These are phyloP conservation scores for Mycena latifolia DNA, from an alignment of 768 basidiomycete genomes.

Conservation along the genomic window DNA sequence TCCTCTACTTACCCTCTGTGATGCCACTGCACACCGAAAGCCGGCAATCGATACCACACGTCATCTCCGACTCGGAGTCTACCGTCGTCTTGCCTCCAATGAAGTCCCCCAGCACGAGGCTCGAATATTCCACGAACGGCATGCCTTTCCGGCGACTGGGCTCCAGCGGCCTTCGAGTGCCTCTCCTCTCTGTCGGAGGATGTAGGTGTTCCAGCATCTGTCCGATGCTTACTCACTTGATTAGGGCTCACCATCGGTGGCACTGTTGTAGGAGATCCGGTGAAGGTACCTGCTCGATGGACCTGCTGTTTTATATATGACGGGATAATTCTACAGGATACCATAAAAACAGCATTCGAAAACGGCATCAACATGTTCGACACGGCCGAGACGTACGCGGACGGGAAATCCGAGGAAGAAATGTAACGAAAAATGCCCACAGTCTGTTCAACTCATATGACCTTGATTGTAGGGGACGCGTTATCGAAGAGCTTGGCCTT, in stretches of 20 bases:
- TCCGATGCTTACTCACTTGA: no score
- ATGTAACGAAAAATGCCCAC: slow-evolving; percentile 57
- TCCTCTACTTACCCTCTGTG: no score
- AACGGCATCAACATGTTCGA: slow-evolving; percentile 86
- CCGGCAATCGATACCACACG: no score
- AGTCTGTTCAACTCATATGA: no score
- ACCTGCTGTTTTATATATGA: not conserved
- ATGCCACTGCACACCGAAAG: no score
- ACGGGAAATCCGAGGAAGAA: slow-evolving; percentile 79
- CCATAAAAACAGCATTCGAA: no score
- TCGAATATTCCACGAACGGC: slow-evolving; percentile 12
- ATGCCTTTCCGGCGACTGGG: slow-evolving; percentile 34
- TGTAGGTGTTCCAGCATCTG: no score
- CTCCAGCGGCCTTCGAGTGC: slow-evolving; percentile 31
- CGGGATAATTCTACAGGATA: slow-evolving; percentile 59
- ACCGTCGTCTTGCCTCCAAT: no score
- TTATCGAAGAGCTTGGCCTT: slow-evolving; percentile 78
- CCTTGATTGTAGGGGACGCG: slow-evolving; percentile 76
- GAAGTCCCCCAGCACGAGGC: not conserved
- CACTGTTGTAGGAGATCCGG: slow-evolving; percentile 67
- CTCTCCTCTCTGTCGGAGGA: no score
- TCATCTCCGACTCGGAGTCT: no score
- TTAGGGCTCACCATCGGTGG: slow-evolving; percentile 34
- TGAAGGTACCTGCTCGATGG: slow-evolving; percentile 45
- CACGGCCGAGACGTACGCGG: slow-evolving; percentile 73